Base-by-base conservation (phyloP, 75 land plant species). In the Ceratopteris richardii region DNA sequence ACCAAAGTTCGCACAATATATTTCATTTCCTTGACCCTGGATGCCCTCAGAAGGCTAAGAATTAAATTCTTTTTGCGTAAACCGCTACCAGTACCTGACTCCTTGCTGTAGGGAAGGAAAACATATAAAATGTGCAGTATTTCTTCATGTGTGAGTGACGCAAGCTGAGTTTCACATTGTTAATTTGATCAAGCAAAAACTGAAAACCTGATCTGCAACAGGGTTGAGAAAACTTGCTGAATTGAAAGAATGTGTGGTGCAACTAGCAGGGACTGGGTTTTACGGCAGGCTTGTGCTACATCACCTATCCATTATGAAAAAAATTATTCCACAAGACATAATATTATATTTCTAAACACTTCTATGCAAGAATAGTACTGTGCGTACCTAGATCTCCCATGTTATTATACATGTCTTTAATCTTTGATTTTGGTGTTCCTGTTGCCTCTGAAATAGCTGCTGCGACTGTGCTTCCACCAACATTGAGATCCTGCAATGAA, bases 1-100 rank as follows among this genome's bases (percentile, higher is more conserved):
- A 94, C 98, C 87, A 94, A 62, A 58, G 95, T 94, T 54, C 98
- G 78, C 41, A 94, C 96, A 54, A 94, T 46, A 71, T 85, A 94
- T 60, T 88, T 94, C 33, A 84, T 88, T 61, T 94, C 98, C 55
- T 81, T 94, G 66, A 86, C 98, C 60, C 90, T 68, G 73, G 96
- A 94, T 25, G 90, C 83, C 2, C 86, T 73, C 71, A 94, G 63
- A 40, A 94, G 83, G 52, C 73, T 72, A 23, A 89, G 65, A 58
- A 94, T 75, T 28, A 88, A 56, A 60, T 27, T 65, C 63, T 88
- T 94, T 69, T 82, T 88, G 17, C 87, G 70, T 44, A 28, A 44
- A 42, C 75, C 72, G 71, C 90, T 85, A 58, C 96, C 87, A 71
- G 40, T 79, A 24, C 98, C 98, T 67, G 82, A 69, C 75, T 79